Percentiles rank a stretch among this genome's conserved stretches.
Conservation (phyloP, 78 protist genomes). For the Acrasis kona region DNA sequence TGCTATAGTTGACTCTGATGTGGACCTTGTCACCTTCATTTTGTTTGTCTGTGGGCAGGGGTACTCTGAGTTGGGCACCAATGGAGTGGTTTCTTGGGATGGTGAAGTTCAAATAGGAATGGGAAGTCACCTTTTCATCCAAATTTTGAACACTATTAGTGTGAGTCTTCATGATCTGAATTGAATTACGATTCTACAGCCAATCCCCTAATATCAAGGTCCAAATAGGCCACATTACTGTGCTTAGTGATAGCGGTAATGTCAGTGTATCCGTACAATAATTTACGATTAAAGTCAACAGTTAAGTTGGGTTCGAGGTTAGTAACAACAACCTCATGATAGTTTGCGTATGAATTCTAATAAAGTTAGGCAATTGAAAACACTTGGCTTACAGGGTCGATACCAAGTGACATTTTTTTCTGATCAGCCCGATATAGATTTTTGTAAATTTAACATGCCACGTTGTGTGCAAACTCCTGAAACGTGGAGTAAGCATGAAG, state of each 20-base stretch:
- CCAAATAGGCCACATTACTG: neutral
- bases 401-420: too few relatives aligned
- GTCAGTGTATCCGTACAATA: neutral
- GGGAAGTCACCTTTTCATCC: too few relatives aligned
- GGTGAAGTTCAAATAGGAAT: too few relatives aligned
- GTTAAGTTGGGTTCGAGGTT: neutral
- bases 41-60: neutral
- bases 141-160: too few relatives aligned
- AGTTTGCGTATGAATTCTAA: neutral
- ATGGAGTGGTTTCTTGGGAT: neutral
- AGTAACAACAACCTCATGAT: neutral
- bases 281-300: neutral
- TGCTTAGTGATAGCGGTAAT: neutral
- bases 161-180: neutral
- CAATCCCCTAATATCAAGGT: neutral
- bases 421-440: too few relatives aligned
- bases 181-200: neutral
- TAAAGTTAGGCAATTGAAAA: too few relatives aligned
- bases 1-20: neutral
- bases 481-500: too few relatives aligned
- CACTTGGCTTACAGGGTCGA: too few relatives aligned
- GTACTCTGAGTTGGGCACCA: neutral
- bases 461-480: too few relatives aligned
- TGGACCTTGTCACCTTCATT: neutral
- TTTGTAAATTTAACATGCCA: too few relatives aligned